phyloP scores from a whole-genome alignment of 225 moss, liverwort and hornwort species.

The Polytrichum formosum region DNA sequence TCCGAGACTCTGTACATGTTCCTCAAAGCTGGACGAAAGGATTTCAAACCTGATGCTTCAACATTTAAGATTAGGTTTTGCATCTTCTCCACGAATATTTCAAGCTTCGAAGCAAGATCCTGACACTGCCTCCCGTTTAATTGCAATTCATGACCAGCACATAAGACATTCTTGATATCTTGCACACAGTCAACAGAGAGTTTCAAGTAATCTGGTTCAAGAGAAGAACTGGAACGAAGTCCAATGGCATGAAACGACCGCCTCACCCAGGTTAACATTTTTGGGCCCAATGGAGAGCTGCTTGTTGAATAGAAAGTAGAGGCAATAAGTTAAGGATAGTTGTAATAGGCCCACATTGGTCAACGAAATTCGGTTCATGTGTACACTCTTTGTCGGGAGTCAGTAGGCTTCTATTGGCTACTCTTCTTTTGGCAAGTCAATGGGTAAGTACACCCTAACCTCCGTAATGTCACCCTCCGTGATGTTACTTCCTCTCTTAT shows the following conservation, averaged over 20 bases:
- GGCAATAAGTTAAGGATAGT: too few species aligned
- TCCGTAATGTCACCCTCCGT: too few species aligned
- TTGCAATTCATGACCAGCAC: not conserved
- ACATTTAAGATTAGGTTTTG: not conserved
- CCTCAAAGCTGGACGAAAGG: not conserved
- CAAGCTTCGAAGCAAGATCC: not conserved
- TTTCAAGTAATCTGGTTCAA: not conserved
- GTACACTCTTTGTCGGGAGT: too few species aligned
- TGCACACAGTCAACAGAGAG: not conserved
- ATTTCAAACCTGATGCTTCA: not conserved
- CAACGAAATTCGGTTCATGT: too few species aligned
- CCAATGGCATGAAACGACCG: not conserved
- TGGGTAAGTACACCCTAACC: too few species aligned
- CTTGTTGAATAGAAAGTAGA: not conserved
- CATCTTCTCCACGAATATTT: not conserved
- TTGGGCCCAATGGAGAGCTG: not conserved
- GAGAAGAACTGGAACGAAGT: too few species aligned
- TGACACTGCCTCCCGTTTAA: not conserved
- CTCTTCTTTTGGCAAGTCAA: too few species aligned
- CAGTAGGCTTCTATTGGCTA: too few species aligned
- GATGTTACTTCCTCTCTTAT: too few species aligned
- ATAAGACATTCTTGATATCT: not conserved
- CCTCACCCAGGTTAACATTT: not conserved
- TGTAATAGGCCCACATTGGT: too few species aligned
- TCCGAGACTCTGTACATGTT: not conserved